phyloP scores from a whole-genome alignment of 306 rosid genomes.

The Luffa aegyptiaca region DNA sequence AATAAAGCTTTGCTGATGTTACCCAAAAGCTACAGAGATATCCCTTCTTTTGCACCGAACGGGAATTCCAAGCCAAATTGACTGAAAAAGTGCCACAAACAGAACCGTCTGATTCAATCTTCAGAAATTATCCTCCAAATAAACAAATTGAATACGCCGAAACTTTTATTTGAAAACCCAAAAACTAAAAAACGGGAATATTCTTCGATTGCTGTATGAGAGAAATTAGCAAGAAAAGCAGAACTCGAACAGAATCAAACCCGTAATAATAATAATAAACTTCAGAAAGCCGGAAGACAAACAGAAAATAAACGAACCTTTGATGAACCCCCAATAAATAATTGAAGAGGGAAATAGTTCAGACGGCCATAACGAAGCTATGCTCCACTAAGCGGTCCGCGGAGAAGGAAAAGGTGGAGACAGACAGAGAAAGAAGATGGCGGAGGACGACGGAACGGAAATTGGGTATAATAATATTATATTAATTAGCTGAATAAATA shows the following conservation, averaged over 20 bases:
- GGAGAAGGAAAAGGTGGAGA: conserved; percentile 3
- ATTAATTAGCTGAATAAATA: conserved; percentile 6
- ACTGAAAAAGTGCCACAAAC: neutral
- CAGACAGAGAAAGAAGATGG: conserved; percentile 1
- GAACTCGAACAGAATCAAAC: neutral
- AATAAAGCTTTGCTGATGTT: neutral
- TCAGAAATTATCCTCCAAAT: neutral
- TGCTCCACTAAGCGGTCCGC: conserved; percentile 13
- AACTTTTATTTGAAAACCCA: neutral
- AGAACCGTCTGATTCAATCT: neutral
- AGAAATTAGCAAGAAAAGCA: neutral
- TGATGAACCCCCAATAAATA: neutral
- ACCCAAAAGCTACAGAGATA: neutral
- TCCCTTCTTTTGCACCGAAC: neutral
- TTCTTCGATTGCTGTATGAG: neutral
- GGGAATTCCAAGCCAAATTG: neutral
- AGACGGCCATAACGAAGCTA: conserved; percentile 31
- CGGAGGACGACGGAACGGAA: neutral
- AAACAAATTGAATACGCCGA: neutral
- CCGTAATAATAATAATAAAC: neutral
- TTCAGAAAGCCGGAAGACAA: neutral
- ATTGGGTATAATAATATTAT: neutral
- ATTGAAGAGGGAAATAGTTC: conserved; percentile 6
- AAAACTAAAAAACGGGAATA: neutral
- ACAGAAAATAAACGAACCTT: conserved; percentile 15